A percentile compares a stretch with the other conserved stretches of the same genome.
Conservation (phyloP, 345 rosid genomes). For the Euphorbia tirucalli region DNA sequence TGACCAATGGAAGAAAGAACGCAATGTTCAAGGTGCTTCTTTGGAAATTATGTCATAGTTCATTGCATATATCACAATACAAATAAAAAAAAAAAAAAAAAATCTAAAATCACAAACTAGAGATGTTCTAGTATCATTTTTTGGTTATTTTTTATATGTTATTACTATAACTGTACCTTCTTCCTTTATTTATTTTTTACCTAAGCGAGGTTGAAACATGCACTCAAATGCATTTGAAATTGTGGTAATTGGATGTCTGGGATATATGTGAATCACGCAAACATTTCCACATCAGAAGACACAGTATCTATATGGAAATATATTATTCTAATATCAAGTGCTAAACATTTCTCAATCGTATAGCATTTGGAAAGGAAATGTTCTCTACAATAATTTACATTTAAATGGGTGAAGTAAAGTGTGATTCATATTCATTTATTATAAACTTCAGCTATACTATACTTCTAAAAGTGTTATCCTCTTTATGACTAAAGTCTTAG, state of each 20-base stretch:
- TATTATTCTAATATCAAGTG: too few relatives aligned
- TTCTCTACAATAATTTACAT: background rate
- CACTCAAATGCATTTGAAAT: background rate
- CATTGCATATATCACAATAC: conserved; percentile 7
- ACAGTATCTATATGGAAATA: background rate
- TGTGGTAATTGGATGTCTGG: background rate
- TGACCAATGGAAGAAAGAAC: conserved; percentile 75
- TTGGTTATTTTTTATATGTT: too few relatives aligned
- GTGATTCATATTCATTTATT: background rate
- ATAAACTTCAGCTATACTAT: background rate
- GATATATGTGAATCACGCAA: background rate
- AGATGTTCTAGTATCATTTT: background rate
- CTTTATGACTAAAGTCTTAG: background rate
- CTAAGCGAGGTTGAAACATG: background rate
- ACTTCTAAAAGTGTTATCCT: background rate
- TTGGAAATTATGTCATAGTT: conserved; percentile 28
- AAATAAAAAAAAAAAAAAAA: too few relatives aligned
- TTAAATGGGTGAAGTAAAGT: background rate
- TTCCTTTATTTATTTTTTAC: too few relatives aligned
- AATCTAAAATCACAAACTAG: conserved; percentile 3
- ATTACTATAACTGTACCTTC: background rate
- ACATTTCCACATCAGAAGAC: background rate
- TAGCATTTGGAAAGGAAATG: background rate
- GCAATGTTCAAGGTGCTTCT: conserved; percentile 55
- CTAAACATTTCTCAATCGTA: too few relatives aligned